Evolutionary conservation across 495 filamentous ascomycete genomes (phyloP).

Genomic region (Penicillium taxi): DNA sequence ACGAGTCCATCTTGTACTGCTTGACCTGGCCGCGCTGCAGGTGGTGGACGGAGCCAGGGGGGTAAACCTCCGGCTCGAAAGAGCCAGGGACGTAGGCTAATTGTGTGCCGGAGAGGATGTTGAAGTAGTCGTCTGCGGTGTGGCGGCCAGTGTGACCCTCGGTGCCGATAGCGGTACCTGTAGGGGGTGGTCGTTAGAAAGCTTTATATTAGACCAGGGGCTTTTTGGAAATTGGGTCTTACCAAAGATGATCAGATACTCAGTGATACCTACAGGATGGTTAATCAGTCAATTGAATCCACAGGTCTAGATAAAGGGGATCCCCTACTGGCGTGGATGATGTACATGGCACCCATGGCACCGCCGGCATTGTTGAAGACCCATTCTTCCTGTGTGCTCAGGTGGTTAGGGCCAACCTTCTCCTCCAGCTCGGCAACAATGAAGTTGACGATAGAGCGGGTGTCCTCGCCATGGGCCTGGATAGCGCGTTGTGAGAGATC

Average conservation of each 20-base stretch:
- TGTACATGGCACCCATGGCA: slow-evolving; percentile 85
- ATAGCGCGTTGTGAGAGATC: slow-evolving; percentile 60
- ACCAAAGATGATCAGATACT: slow-evolving; percentile 77
- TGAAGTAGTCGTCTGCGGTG: slow-evolving; percentile 88
- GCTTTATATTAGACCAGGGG: no score
- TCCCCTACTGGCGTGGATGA: slow-evolving; percentile 68
- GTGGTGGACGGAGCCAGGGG: slow-evolving; percentile 68
- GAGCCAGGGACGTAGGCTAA: slow-evolving; percentile 61
- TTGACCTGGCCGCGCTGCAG: slow-evolving; percentile 66
- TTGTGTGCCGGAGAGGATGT: slow-evolving; percentile 72
- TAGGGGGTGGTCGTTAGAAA: slow-evolving; percentile 4
- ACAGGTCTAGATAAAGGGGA: neutral
- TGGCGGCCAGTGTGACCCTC: slow-evolving; percentile 82
- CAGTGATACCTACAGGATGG: slow-evolving; percentile 48
- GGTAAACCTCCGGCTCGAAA: slow-evolving; percentile 67
- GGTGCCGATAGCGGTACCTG: slow-evolving; percentile 74
- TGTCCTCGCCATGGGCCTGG: slow-evolving; percentile 62
- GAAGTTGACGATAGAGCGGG: slow-evolving; percentile 55
- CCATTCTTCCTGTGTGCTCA: slow-evolving; percentile 42
- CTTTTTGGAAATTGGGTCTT: slow-evolving; percentile 5
- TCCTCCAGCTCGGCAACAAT: slow-evolving; percentile 44
- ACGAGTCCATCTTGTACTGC: slow-evolving; percentile 76
- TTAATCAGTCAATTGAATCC: slow-evolving; percentile 6
- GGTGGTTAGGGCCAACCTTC: slow-evolving; percentile 30
- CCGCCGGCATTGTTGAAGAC: slow-evolving; percentile 64